Evolutionary conservation across 2,329 filamentous ascomycete species (phyloP).

Genomic region (Fusarium sp.): DNA sequence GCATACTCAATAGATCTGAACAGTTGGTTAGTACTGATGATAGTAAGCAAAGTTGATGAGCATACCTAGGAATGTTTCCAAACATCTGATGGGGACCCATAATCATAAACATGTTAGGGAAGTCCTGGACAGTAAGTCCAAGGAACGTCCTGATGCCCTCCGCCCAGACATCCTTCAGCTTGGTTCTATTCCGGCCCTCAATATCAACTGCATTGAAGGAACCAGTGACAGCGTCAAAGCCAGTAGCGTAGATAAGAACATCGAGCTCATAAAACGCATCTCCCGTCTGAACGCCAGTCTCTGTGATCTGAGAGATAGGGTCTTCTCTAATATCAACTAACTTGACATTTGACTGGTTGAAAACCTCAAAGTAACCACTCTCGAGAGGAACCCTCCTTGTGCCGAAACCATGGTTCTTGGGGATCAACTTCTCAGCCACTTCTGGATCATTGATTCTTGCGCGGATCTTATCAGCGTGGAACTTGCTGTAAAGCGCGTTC

Average conservation of each 20-base stretch:
- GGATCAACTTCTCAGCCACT: conserved; percentile 21
- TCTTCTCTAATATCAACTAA: conserved; percentile 27
- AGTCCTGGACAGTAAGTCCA: conserved; percentile 52
- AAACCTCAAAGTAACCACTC: conserved; percentile 31
- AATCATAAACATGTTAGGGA: conserved; percentile 59
- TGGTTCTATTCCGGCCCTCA: conserved; percentile 53
- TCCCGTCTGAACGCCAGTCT: conserved; percentile 19
- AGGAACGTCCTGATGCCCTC: conserved; percentile 50
- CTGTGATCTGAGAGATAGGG: conserved; percentile 26
- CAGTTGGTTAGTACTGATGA: not conserved
- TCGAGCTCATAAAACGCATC: conserved; percentile 23
- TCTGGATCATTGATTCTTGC: conserved; percentile 12
- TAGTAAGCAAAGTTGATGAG: rapidly evolving
- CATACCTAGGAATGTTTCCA: conserved; percentile 51
- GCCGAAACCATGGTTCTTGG: conserved; percentile 26
- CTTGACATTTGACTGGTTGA: conserved; percentile 24
- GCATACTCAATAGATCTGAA: conserved; percentile 50
- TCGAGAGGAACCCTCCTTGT: conserved; percentile 24
- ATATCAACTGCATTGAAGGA: conserved; percentile 51
- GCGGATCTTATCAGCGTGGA: conserved; percentile 27
- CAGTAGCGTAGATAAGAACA: conserved; percentile 35
- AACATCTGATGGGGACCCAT: conserved; percentile 55
- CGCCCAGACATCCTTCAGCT: conserved; percentile 48
- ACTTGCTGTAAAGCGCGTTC: conserved; percentile 29
- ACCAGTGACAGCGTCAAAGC: conserved; percentile 36